phyloP scores from a whole-genome alignment of 768 basidiomycete species.

The Mycena sanguinolenta region DNA sequence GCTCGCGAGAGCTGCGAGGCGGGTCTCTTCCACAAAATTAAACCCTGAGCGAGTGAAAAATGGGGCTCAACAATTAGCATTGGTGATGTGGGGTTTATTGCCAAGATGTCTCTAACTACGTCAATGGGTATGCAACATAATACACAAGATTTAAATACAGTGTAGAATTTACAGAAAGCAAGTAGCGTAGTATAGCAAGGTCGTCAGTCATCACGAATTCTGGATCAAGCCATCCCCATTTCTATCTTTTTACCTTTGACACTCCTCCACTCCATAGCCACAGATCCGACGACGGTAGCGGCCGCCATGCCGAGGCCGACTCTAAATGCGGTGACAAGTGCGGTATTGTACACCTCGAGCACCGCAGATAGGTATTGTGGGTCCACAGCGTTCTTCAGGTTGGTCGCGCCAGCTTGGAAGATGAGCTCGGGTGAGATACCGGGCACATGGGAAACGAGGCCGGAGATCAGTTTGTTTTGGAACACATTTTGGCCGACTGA shows the following conservation, averaged over 20 bases:
- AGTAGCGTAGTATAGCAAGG: background rate
- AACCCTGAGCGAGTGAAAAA: too few relatives aligned
- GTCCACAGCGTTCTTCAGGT: constrained; percentile 2
- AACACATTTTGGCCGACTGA: constrained; percentile 38
- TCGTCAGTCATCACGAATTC: too few relatives aligned
- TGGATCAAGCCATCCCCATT: background rate
- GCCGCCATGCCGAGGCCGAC: constrained; percentile 11
- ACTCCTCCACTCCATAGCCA: constrained; percentile 22
- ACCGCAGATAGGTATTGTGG: background rate
- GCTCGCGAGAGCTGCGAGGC: too few relatives aligned
- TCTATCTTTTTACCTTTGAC: background rate
- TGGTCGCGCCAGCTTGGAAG: constrained; percentile 18
- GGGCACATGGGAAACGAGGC: constrained; percentile 1
- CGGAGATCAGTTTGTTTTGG: constrained; percentile 3
- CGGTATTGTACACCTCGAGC: constrained; percentile 18
- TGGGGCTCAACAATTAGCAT: too few relatives aligned
- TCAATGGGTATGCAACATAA: too few relatives aligned
- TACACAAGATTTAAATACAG: too few relatives aligned
- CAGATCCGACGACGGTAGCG: constrained; percentile 1
- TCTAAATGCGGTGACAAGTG: constrained; percentile 2
- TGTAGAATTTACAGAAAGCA: background rate
- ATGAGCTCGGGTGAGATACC: constrained; percentile 2
- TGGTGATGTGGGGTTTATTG: background rate
- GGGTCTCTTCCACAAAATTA: too few relatives aligned
- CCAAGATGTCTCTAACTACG: too few relatives aligned